These are phyloP conservation scores for Exidia glandulosa DNA, from an alignment of 768 basidiomycete genomes.

Conservation along the genomic window DNA sequence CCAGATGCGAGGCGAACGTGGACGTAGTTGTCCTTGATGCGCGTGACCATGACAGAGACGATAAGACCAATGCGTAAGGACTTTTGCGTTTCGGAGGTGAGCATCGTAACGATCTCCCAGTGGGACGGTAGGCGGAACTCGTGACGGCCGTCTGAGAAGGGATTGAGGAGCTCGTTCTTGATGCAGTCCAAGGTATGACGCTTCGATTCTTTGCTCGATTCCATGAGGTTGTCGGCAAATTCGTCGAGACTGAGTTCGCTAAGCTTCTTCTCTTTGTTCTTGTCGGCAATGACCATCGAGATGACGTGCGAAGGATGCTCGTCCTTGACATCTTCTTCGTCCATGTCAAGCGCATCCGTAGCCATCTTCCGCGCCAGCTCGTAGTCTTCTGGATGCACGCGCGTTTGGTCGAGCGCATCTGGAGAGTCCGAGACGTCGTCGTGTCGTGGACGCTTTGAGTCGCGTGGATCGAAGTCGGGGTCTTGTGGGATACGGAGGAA, in stretches of 20 bases:
- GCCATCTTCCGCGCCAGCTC: constrained; percentile 98
- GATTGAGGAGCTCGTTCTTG: constrained; percentile 68
- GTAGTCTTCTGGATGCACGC: constrained; percentile 96
- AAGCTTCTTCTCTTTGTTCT: constrained; percentile 67
- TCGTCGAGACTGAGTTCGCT: constrained; percentile 90
- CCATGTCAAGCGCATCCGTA: constrained; percentile 90
- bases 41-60: constrained; percentile 60
- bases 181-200: constrained; percentile 84
- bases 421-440: constrained; percentile 58
- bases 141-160: constrained; percentile 66
- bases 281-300: constrained; percentile 72
- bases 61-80: constrained; percentile 74
- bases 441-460: constrained; percentile 43
- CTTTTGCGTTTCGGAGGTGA: constrained; percentile 78
- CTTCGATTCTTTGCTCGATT: constrained; percentile 75
- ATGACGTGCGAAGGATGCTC: constrained; percentile 89
- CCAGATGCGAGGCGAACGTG: constrained; percentile 84
- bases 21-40: constrained; percentile 40
- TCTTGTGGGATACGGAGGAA: constrained; percentile 82
- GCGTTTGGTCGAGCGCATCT: constrained; percentile 89
- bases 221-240: constrained; percentile 85
- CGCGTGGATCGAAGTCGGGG: constrained; percentile 26
- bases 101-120: constrained; percentile 88
- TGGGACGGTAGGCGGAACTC: constrained; percentile 51
- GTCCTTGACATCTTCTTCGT: constrained; percentile 91